Evolutionary conservation across 176 grass and related monocot genomes (phyloP), one percentile per base, ranked within the genome.

Genomic region (Otatea glauca): DNA sequence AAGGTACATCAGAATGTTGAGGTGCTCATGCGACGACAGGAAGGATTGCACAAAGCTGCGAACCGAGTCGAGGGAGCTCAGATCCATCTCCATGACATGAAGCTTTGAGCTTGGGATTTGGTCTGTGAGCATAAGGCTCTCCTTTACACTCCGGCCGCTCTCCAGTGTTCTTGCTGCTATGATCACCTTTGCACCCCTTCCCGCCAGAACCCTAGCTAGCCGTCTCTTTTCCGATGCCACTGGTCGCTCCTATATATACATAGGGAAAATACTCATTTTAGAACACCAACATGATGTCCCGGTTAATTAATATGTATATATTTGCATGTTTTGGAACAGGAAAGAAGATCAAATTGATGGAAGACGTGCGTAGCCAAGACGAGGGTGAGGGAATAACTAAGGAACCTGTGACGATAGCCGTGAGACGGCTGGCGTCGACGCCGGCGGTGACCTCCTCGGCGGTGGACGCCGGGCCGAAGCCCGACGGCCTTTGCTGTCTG

Each of bases 21-120:
- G 35, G n/a, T 86, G 84, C 32, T 70, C 9, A 38, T 91, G 80
- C 1, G 91, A 89, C 2, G 81, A 77, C 70, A 43, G n/a, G 76
- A 97, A 97, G 35, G 81, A 85, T 3, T 42, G 83, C 3, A 43
- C 89, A 32, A 97, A 97, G 5, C 81, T 74, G 29, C 69, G 68
- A 63, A 97, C 87, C 0, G 91, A 97, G 49, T 86, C 77, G 7
- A 97, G 89, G 24, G 89, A 97, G 71, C 91, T 92, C 34, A 91
- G 61, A 70, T 93, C 94, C 87, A 97, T 84, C 81, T 92, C 91
- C 94, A 97, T 87, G 79, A 97, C 91, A 29, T 97, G 81, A 27
- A 93, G 72, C 5, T 84, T 86, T 2, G 85, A 83, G 38, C 42
- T 25, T 0, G 87, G 91, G 24, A 92, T 75, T 68, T 97, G 68